These are phyloP conservation scores for Ambrosiella beaveri DNA, from an alignment of 2,329 filamentous ascomycete species.

Conservation along the genomic window DNA sequence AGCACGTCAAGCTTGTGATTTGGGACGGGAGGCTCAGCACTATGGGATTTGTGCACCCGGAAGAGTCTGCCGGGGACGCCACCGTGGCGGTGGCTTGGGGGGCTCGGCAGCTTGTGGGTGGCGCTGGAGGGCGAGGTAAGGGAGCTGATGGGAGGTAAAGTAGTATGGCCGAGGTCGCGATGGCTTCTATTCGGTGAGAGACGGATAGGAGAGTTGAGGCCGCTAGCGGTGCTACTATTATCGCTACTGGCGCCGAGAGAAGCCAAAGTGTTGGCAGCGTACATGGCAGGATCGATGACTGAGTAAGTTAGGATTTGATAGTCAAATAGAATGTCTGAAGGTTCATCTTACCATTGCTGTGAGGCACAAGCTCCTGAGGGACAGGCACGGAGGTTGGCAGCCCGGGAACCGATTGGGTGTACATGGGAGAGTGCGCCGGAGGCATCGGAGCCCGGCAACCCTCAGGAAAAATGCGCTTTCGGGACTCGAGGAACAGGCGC, in stretches of 20 bases:
- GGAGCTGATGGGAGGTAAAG: not conserved
- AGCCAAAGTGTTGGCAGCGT: too few relatives aligned
- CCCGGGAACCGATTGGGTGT: too few relatives aligned
- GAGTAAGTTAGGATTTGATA: too few relatives aligned
- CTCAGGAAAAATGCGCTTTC: constrained; percentile 4
- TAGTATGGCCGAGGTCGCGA: constrained; percentile 19
- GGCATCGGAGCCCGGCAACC: constrained; percentile 10
- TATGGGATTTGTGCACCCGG: constrained; percentile 64
- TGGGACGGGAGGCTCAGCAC: constrained; percentile 60
- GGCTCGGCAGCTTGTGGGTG: constrained; percentile 64
- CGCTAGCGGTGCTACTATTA: not conserved
- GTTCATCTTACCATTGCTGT: too few relatives aligned
- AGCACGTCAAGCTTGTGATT: constrained; percentile 47
- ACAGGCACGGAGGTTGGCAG: too few relatives aligned
- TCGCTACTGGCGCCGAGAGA: not conserved
- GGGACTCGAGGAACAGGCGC: constrained; percentile 20
- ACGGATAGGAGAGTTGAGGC: not conserved
- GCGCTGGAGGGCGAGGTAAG: constrained; percentile 33
- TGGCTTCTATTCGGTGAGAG: not conserved
- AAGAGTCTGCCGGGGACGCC: constrained; percentile 39
- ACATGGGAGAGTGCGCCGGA: too few relatives aligned
- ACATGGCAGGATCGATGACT: too few relatives aligned
- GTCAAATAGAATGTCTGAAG: too few relatives aligned
- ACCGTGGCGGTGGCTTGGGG: constrained; percentile 60
- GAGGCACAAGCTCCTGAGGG: too few relatives aligned